Conservation (phyloP, 352 stramenopile genomes). For the Globisporangium sylvaticum region DNA sequence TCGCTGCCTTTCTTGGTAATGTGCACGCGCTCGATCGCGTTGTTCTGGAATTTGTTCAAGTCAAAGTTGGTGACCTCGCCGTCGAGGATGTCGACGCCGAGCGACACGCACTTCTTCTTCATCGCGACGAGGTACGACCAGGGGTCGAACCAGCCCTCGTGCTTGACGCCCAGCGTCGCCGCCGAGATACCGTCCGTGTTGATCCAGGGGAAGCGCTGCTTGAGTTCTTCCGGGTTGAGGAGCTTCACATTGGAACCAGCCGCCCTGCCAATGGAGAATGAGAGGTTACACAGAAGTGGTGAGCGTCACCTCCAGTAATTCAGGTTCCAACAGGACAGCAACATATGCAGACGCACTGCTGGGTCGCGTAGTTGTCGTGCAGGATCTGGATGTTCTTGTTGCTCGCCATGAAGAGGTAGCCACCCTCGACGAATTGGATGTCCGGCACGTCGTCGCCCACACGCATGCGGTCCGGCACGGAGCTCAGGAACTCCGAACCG, state of each 20-base stretch:
- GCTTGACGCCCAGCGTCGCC: constrained; percentile 56
- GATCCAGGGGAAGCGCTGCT: constrained; percentile 73
- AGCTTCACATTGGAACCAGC: constrained; percentile 49
- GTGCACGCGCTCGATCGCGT: constrained; percentile 60
- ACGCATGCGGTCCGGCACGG: constrained; percentile 43
- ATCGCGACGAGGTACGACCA: constrained; percentile 77
- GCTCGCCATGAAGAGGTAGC: constrained; percentile 79
- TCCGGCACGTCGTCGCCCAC: constrained; percentile 62
- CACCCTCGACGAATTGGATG: constrained; percentile 75
- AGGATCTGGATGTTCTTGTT: constrained; percentile 56
- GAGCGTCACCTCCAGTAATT: background rate
- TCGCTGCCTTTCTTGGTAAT: constrained; percentile 28
- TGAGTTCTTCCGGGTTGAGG: constrained; percentile 46
- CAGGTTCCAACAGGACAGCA: background rate
- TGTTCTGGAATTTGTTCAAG: constrained; percentile 34
- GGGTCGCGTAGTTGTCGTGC: constrained; percentile 51
- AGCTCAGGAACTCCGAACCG: constrained; percentile 62
- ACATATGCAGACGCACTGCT: constrained; percentile 25
- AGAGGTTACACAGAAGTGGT: background rate
- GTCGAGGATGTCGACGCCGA: constrained; percentile 71
- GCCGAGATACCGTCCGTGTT: constrained; percentile 54
- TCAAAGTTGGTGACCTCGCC: constrained; percentile 70
- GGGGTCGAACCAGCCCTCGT: constrained; percentile 85
- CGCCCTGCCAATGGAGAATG: constrained; percentile 16
- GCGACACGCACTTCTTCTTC: constrained; percentile 62